A percentile compares a stretch with the other conserved stretches of the same genome.
Evolutionary conservation across 176 grass and related monocot genomes (phyloP).

Genomic region (Rhynchospora pubera): DNA sequence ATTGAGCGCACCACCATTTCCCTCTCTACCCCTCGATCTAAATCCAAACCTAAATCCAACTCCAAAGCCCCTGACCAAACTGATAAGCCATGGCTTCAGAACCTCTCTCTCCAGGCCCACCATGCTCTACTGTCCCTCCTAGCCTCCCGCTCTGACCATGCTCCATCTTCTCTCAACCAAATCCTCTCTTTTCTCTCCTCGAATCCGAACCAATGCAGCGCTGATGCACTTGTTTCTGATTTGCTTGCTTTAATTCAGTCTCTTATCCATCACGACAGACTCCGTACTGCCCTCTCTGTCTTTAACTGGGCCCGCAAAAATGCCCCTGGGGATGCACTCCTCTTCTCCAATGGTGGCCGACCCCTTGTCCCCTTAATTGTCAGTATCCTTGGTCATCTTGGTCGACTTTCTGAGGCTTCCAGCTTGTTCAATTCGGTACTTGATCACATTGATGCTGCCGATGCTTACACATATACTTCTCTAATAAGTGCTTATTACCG

Average conservation of each 20-base stretch:
- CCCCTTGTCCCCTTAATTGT: conserved; percentile 40
- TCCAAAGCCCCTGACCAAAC: background rate
- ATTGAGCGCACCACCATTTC: conserved; percentile 22
- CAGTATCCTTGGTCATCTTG: conserved; percentile 44
- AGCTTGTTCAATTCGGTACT: conserved; percentile 33
- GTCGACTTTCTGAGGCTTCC: conserved; percentile 43
- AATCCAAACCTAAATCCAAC: background rate
- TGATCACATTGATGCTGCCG: conserved; percentile 8
- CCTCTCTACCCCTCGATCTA: conserved; percentile 21
- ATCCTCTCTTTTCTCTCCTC: conserved; percentile 40
- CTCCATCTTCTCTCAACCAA: conserved; percentile 21
- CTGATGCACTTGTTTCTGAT: conserved; percentile 25
- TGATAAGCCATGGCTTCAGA: conserved; percentile 24
- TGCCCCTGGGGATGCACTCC: conserved; percentile 30
- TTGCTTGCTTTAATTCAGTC: conserved; percentile 36
- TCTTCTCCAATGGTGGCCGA: conserved; percentile 37
- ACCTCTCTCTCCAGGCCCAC: conserved; percentile 39
- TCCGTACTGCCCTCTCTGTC: conserved; percentile 32
- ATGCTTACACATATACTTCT: conserved; percentile 50
- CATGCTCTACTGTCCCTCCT: conserved; percentile 45
- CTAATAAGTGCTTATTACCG: conserved; percentile 59
- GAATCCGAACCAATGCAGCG: background rate
- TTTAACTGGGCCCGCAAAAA: conserved; percentile 47
- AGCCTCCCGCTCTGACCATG: background rate
- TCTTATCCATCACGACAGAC: conserved; percentile 41